These are phyloP conservation scores for Margaritispora aquatica DNA, from an alignment of 495 filamentous ascomycete species.

Conservation along the genomic window DNA sequence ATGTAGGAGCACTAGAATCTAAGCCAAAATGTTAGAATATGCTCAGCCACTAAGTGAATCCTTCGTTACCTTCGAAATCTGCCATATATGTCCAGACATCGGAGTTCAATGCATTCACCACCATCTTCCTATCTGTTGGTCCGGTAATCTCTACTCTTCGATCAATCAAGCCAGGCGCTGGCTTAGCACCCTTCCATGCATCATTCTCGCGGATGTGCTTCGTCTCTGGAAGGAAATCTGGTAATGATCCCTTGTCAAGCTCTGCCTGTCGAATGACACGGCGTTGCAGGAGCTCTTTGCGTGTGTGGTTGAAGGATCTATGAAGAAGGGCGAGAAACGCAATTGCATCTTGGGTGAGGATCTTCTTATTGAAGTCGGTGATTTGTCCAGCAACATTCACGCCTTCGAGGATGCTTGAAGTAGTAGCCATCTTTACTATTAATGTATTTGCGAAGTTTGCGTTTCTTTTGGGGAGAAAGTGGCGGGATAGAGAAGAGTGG, in stretches of 20 bases:
- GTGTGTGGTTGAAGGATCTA: slow-evolving; percentile 84
- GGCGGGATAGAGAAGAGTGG: slow-evolving; percentile 2
- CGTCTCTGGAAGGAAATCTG: slow-evolving; percentile 94
- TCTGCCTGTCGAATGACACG: slow-evolving; percentile 85
- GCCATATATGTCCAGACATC: slow-evolving; percentile 99
- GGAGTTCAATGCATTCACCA: slow-evolving; percentile 95
- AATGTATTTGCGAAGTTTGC: background rate
- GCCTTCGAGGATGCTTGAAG: slow-evolving; percentile 76
- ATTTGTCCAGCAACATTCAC: slow-evolving; percentile 78
- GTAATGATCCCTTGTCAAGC: slow-evolving; percentile 86
- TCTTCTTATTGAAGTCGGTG: slow-evolving; percentile 74
- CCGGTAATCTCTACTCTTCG: slow-evolving; percentile 98
- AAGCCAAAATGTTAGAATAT: slow-evolving; percentile 5
- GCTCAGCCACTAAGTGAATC: slow-evolving; percentile 7
- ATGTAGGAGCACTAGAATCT: slow-evolving; percentile 97
- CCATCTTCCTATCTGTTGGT: slow-evolving; percentile 98
- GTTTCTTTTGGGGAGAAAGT: background rate
- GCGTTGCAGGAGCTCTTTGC: slow-evolving; percentile 84
- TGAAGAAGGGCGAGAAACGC: slow-evolving; percentile 93
- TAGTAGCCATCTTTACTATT: slow-evolving; percentile 54
- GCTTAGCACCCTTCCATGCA: slow-evolving; percentile 90
- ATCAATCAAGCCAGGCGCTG: slow-evolving; percentile 90
- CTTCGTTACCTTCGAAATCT: slow-evolving; percentile 79
- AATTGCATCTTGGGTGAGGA: slow-evolving; percentile 84
- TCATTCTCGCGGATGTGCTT: slow-evolving; percentile 91